Conservation (phyloP, 1,139 yeast species). For the Kodamaea anthophila region DNA sequence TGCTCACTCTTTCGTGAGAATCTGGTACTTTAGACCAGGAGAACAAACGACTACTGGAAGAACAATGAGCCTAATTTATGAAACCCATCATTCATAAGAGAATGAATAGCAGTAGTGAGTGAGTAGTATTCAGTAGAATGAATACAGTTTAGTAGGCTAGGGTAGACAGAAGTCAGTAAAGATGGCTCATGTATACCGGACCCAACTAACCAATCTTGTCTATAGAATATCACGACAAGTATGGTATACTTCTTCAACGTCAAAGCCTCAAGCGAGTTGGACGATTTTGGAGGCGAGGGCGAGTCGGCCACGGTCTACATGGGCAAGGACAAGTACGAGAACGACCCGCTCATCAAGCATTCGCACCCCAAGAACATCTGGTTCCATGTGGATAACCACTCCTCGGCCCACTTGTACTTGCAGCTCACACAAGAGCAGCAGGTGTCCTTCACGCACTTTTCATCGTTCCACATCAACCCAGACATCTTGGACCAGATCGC, state of each 20-base stretch:
- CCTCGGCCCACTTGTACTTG: slow-evolving; percentile 78
- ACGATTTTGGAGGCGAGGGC: slow-evolving; percentile 21
- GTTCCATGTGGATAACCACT: slow-evolving; percentile 79
- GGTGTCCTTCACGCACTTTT: slow-evolving; percentile 21
- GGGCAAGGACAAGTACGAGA: slow-evolving; percentile 76
- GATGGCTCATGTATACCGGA: no score
- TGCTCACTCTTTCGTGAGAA: no score
- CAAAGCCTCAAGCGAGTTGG: slow-evolving; percentile 16
- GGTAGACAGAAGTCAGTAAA: no score
- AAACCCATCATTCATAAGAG: no score
- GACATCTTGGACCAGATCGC: slow-evolving; percentile 56
- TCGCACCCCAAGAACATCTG: slow-evolving; percentile 69
- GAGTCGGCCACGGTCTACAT: slow-evolving; percentile 43
- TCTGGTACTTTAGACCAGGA: no score
- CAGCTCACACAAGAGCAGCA: slow-evolving; percentile 44
- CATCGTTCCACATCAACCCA: slow-evolving; percentile 40
- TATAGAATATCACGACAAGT: no score
- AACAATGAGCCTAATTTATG: no score
- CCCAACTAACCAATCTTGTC: slow-evolving; percentile 1
- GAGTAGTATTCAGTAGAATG: no score
- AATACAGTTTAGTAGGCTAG: no score
- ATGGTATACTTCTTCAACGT: slow-evolving; percentile 61
- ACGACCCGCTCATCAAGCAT: slow-evolving; percentile 64
- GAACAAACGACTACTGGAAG: no score
- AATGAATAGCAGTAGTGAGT: no score